Evolutionary conservation across 23 red algal genomes (phyloP), one percentile per base, ranked within the genome.

Genomic region (Pyropia haitanensis): DNA sequence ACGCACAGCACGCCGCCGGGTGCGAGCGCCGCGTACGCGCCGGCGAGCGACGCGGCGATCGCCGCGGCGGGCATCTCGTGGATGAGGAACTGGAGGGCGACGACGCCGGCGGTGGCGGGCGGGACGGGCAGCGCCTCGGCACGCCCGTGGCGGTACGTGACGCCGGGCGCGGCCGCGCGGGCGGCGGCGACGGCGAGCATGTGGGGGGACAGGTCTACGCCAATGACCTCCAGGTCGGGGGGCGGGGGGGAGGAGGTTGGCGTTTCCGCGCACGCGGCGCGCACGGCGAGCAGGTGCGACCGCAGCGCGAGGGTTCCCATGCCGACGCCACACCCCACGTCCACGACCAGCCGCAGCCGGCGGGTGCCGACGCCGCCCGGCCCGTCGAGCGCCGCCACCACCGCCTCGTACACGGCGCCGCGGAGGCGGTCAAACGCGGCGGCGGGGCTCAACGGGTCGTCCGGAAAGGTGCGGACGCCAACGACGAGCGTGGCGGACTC

Each of bases 1-100:
- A 88, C 0, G 2, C 61, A 60, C 33, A 88, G 58, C 20, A 58
- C 60, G 27, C 83, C 83, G 32, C 76, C 59, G 53, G 58, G 27
- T 5, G 59, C 54, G 17, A 75, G 25, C 21, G 78, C 68, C 5
- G 72, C 58, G 56, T 71, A 74, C 21, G 61, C 56, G 44, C 78
- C 83, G 18, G 16, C 21, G 19, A 72, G 18, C 22, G 78, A 33
- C 19, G 65, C 56, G 6, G 15, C 9, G 6, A 72, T 70, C 3
- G 83, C 83, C 46, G 59, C 60, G 52, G 60, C 25, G n/a, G 83
- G 83, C 39, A 88, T 31, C 56, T 88, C 83, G 61, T 88, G 83
- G 34, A 70, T 16, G 0, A 88, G 31, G 30, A 88, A 62, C 70
- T 79, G 76, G 46, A 78, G 53, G 49, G 50, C 53, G 51, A 75